Conservation (phyloP, 2,329 filamentous ascomycete genomes). For the Diaporthe batatas region DNA sequence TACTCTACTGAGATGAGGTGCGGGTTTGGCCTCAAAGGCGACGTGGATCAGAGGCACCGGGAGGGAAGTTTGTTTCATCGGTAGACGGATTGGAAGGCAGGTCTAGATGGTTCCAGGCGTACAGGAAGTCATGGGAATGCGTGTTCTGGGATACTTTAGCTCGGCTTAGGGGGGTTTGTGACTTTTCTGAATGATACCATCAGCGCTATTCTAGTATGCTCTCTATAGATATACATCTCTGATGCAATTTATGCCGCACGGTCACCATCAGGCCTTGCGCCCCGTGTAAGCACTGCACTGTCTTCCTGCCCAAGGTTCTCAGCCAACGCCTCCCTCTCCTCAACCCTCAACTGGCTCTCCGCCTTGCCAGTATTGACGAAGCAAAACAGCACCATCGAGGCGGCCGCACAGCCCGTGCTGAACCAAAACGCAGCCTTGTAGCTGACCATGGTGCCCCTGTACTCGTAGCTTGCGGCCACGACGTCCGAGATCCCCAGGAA, state of each 20-base stretch:
- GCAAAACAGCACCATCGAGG: conserved; percentile 66
- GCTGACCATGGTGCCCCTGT: conserved; percentile 61
- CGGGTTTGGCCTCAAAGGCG: conserved; percentile 47
- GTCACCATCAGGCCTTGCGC: too few species aligned
- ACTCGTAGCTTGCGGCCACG: conserved; percentile 54
- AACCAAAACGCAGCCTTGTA: conserved; percentile 79
- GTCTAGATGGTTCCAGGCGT: neutral
- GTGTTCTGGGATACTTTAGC: neutral
- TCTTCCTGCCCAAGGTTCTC: conserved; percentile 57
- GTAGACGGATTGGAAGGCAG: neutral
- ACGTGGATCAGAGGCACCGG: conserved; percentile 42
- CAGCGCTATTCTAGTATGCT: neutral
- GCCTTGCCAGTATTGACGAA: conserved; percentile 69
- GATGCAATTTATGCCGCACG: neutral
- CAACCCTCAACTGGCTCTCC: conserved; percentile 68
- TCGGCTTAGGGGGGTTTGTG: conserved; percentile 6
- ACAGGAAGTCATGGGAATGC: neutral
- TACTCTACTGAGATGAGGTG: conserved; percentile 43
- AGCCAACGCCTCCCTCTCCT: conserved; percentile 59
- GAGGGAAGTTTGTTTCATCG: conserved; percentile 39
- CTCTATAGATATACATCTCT: neutral
- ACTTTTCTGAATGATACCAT: conserved; percentile 29
- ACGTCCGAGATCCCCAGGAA: conserved; percentile 80
- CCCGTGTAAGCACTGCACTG: neutral
- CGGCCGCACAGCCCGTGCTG: conserved; percentile 66